phyloP scores from a whole-genome alignment of 148 eudicot genomes.

The Rhododendron vialii region DNA sequence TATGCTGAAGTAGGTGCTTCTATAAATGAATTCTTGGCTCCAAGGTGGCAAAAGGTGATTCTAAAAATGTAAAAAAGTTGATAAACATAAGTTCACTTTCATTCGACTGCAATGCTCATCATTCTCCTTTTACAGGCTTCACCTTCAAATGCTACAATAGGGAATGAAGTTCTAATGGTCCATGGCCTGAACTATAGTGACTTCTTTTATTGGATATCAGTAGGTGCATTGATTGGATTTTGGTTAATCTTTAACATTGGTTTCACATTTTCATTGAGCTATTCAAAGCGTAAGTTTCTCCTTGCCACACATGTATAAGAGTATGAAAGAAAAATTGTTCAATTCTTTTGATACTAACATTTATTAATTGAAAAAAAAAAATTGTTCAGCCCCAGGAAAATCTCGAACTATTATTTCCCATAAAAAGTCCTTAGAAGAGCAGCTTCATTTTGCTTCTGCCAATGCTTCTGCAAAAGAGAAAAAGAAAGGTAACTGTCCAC shows the following conservation, averaged over 20 bases:
- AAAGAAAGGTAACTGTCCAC: background rate
- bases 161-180: conserved; percentile 19
- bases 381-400: conserved; percentile 25
- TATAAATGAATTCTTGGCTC: conserved; percentile 66
- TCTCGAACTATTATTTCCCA: conserved; percentile 36
- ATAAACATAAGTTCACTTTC: background rate
- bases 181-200: conserved; percentile 34
- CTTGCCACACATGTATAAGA: background rate
- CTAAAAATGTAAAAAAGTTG: background rate
- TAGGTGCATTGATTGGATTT: conserved; percentile 35
- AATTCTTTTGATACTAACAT: background rate
- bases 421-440: background rate
- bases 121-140: background rate
- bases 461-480: background rate
- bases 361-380: background rate
- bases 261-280: conserved; percentile 33
- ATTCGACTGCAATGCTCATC: background rate
- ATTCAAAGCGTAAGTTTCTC: conserved; percentile 28
- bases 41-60: conserved; percentile 59
- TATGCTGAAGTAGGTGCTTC: conserved; percentile 64
- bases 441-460: background rate
- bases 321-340: background rate
- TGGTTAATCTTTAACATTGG: conserved; percentile 25
- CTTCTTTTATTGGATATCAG: conserved; percentile 38
- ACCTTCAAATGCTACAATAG: conserved; percentile 17